phyloP scores from a whole-genome alignment of 208 protist genomes.

The Plasmodiophora brassicae region DNA sequence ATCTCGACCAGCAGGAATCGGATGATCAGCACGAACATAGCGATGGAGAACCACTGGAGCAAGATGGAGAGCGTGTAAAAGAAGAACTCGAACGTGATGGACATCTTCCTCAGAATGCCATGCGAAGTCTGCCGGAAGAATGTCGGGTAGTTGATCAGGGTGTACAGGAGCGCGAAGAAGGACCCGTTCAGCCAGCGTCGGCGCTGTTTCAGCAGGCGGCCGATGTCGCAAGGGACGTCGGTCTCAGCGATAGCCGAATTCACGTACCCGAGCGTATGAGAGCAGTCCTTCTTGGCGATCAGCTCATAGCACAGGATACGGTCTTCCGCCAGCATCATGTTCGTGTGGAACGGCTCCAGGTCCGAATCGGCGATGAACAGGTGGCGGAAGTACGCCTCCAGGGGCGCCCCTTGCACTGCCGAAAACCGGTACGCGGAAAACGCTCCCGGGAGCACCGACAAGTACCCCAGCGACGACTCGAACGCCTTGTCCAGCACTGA shows the following conservation, averaged over 20 bases:
- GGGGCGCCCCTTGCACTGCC: not conserved
- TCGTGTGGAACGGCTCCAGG: not conserved
- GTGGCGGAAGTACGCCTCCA: not conserved
- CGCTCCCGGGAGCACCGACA: slow-evolving; percentile 4
- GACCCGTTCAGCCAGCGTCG: slow-evolving; percentile 25
- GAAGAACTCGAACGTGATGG: slow-evolving; percentile 26
- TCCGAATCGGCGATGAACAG: not conserved
- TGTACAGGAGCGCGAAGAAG: not conserved
- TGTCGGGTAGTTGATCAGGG: not conserved
- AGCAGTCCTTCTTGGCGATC: not conserved
- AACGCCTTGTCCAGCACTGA: slow-evolving; percentile 20
- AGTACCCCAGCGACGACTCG: not conserved
- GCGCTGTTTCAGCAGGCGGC: not conserved
- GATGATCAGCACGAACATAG: not conserved
- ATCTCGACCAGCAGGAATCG: not conserved
- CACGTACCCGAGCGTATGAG: not conserved
- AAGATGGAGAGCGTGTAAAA: not conserved
- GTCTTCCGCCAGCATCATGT: slow-evolving; percentile 28
- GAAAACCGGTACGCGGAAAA: slow-evolving; percentile 2
- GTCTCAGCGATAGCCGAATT: slow-evolving; percentile 22
- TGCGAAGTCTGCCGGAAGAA: not conserved
- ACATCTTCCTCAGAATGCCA: not conserved
- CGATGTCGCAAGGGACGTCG: not conserved
- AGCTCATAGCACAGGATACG: not conserved
- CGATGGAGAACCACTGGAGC: not conserved